Base-by-base conservation (phyloP, 768 basidiomycete species). In the Trametes cingulata region DNA sequence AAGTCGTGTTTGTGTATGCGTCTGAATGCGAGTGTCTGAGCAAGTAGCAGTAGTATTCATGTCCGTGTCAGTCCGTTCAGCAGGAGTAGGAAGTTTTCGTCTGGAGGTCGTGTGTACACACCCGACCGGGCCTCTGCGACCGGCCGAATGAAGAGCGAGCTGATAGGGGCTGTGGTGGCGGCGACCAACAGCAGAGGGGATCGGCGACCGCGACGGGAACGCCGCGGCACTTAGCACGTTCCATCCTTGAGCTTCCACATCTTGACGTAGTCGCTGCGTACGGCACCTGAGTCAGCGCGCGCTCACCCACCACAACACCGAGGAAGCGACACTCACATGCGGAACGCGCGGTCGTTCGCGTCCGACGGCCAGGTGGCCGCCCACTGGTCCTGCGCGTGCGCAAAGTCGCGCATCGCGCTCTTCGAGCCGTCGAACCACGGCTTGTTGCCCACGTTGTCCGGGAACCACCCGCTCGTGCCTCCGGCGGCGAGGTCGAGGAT, bases 401-500 rank as follows among this genome's bases (percentile, higher is more conserved):
- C 83, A 71, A 92, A 91, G 54, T 88, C 86, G 45, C 73, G 75
- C 88, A 90, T 90, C 9, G 90, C 90, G n/a, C 78, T 80, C 41
- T 62, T 65, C 35, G 82, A 82, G 17, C 75, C 74, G 69, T 93
- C 85, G 33, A 85, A 78, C 91, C 90, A 93, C 80, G 73, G 72
- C 72, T 79, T 79, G 65, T 75, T 77, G 17, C 91, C 92, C 43
- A 89, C 83, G 10, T 78, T 73, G 58, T 84, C 82, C 2, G 78
- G 78, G 78, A 82, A 84, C 80, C 80, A 84, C 29, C 86, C 93
- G 64, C 84, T 91, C 37, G 90, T 92, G 2, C 87, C 86, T 10
- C 93, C 93, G 10, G 84, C 91, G 1, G 86, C 91, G 36, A 95
- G 81, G 70, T 90, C 82, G 69, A 95, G 75, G 67, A 92, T 85